These are phyloP conservation scores for Fusarium setosum DNA, from an alignment of 2,329 filamentous ascomycete genomes.

Conservation along the genomic window DNA sequence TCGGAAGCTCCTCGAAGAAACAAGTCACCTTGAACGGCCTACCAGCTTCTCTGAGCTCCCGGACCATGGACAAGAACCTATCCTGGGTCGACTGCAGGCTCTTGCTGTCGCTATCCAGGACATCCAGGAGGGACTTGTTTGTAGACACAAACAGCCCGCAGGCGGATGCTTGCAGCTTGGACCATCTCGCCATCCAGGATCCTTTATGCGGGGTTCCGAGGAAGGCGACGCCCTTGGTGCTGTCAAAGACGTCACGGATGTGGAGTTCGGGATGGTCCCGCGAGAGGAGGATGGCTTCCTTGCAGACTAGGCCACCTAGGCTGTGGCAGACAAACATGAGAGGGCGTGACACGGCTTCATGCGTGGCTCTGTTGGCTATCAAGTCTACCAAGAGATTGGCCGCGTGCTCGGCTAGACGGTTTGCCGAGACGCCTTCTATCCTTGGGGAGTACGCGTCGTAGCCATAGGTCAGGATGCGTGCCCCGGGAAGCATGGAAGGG, in stretches of 20 bases:
- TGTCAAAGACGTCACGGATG: constrained; percentile 43
- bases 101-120: constrained; percentile 42
- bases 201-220: constrained; percentile 54
- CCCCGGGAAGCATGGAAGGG: constrained; percentile 41
- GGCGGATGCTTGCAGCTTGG: constrained; percentile 39
- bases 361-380: constrained; percentile 33
- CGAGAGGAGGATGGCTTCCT: constrained; percentile 49
- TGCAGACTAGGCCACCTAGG: constrained; percentile 53
- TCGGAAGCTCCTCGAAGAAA: constrained; percentile 51
- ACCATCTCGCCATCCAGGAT: constrained; percentile 49
- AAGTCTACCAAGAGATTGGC: constrained; percentile 45
- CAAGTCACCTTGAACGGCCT: constrained; percentile 45
- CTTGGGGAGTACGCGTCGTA: constrained; percentile 49
- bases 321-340: constrained; percentile 53
- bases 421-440: constrained; percentile 30
- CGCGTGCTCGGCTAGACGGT: constrained; percentile 46
- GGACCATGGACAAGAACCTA: constrained; percentile 44
- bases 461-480: constrained; percentile 54
- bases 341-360: constrained; percentile 31
- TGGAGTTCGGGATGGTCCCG: constrained; percentile 45
- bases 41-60: constrained; percentile 24
- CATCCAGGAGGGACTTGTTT: constrained; percentile 45
- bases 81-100: constrained; percentile 38
- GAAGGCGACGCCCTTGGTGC: constrained; percentile 46
- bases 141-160: constrained; percentile 46